Evolutionary conservation across 2,329 filamentous ascomycete genomes (phyloP), one percentile per base, ranked within the genome.

Genomic region (Acephala macrosclerotiorum): DNA sequence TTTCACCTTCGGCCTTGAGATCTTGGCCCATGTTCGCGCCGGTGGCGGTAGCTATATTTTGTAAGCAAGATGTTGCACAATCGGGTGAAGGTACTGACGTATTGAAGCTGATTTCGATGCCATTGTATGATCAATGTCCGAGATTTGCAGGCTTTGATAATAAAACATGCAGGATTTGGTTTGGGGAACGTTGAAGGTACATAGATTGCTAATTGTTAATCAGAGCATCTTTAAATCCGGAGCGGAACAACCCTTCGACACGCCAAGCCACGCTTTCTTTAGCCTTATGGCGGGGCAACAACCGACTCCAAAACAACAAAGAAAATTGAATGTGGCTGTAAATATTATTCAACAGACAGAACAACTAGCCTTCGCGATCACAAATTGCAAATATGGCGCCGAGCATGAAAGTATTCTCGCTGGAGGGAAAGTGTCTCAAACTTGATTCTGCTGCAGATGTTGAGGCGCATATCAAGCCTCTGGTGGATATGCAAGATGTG

Each of bases 351-450:
- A 42, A 53, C 14, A 36, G 8, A 61, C 14, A 9, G 18, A 36
- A 38, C n/a, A 49, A 47, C 20, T 60, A 51, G 33, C 22, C n/a
- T n/a, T 53, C 29, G 40, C n/a, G 29, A 33, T 18, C 49, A 6
- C 51, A 33, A 38, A 14, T 60, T 49, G 58, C 64, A 66, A 71
- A 63, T 58, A 89, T 86, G 86, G 81, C 84, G 74, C 76, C 80
- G 74, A 78, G 81, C 33, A 76, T 79, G 64, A 94, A 91, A 79
- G 78, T 93, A 76, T 98, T 97, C 82, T 94, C 94, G 73, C 89
- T 98, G 72, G 92, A 97, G 80, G 94, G 92, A 80, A 96, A 91
- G 83, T 91, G 91, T 75, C 87, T 98, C 74, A 97, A 97, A 85
- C 91, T 99, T 76, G 90, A 96, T 82, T 93, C 90, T 47, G 93